Conservation (phyloP, 73 alveolate species). For the Paramecium biaurelia region DNA sequence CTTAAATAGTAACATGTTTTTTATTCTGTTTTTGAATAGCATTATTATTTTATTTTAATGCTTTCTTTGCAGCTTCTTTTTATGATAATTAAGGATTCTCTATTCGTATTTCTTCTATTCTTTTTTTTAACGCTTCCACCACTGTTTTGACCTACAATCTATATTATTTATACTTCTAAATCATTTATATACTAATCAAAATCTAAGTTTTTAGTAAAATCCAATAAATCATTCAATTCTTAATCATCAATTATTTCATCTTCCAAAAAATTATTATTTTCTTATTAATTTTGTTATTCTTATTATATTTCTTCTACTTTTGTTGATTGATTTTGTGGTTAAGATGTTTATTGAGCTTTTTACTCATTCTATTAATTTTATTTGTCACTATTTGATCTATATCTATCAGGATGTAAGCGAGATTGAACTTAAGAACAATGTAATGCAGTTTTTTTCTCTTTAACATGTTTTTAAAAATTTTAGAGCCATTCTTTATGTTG, state of each 20-base stretch:
- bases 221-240: constrained; percentile 3
- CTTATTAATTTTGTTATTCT: background rate
- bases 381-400: background rate
- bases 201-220: constrained; percentile 31
- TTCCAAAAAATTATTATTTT: background rate
- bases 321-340: background rate
- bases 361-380: background rate
- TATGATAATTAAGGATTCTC: background rate
- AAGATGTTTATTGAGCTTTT: background rate
- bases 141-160: background rate
- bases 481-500: constrained; percentile 37
- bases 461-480: background rate
- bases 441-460: background rate
- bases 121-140: constrained; percentile 20
- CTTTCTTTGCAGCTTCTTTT: background rate
- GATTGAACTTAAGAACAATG: constrained; percentile 5
- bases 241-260: constrained; percentile 11
- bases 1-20: background rate
- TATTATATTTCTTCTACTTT: background rate
- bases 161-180: background rate
- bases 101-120: constrained; percentile 25
- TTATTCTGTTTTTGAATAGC: background rate
- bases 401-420: background rate
- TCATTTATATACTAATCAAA: constrained; percentile 19
- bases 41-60: background rate